Evolutionary conservation across 306 rosid species (phyloP).

Genomic region (Prosopis cineraria): DNA sequence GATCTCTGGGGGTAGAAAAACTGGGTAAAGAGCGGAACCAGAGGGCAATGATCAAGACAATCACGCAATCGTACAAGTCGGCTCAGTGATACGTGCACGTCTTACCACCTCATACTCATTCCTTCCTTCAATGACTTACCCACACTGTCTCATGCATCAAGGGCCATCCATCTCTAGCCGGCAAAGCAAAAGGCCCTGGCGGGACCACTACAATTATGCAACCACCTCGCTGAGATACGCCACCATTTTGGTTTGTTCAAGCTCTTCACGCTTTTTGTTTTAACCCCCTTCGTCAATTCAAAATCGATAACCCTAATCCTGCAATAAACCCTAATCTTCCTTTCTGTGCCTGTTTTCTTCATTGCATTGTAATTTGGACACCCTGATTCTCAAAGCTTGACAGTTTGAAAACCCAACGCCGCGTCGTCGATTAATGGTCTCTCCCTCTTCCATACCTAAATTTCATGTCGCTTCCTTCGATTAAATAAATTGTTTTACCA

Average conservation of each 20-base stretch:
- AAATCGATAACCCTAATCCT: conserved; percentile 30
- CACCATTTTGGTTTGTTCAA: conserved; percentile 27
- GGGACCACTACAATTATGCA: conserved; percentile 53
- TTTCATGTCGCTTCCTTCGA: not conserved
- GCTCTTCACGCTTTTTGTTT: conserved; percentile 37
- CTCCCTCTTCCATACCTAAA: not conserved
- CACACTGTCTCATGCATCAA: not conserved
- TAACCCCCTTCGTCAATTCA: not conserved
- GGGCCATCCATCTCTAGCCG: conserved; percentile 3
- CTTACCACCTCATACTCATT: not conserved
- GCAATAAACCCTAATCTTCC: conserved; percentile 42
- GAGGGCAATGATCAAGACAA: not conserved
- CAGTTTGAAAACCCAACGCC: conserved; percentile 16
- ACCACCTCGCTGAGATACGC: conserved; percentile 14
- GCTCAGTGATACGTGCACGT: conserved; percentile 15
- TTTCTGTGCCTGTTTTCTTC: not conserved
- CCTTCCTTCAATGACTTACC: not conserved
- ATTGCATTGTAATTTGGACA: conserved; percentile 17
- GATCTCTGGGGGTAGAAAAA: not conserved
- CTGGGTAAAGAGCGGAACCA: not conserved
- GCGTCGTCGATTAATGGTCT: conserved; percentile 4
- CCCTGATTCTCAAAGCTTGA: conserved; percentile 14
- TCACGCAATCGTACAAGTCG: not conserved
- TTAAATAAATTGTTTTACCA: not conserved
- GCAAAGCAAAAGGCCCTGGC: not conserved